Percentiles rank a stretch among this genome's conserved stretches.
phyloP scores from a whole-genome alignment of 164 flowering plant species.

The Chimonanthus salicifolius region DNA sequence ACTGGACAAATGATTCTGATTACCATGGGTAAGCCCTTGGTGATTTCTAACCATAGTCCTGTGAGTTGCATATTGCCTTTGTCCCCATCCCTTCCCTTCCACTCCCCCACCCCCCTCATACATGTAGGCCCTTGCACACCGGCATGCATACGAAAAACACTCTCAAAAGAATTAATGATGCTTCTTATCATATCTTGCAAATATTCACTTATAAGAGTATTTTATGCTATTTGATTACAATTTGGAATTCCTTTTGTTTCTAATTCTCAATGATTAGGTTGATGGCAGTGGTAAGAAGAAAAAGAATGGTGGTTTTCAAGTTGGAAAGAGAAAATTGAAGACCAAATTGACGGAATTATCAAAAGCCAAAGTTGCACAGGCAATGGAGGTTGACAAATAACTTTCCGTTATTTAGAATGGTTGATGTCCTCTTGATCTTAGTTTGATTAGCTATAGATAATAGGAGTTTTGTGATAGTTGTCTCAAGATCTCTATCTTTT shows the following conservation, averaged over 20 bases:
- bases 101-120: too few relatives aligned
- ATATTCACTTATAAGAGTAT: neutral
- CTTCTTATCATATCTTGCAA: neutral
- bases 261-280: slow-evolving; percentile 32
- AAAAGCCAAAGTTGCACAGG: slow-evolving; percentile 88
- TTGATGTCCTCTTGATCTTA: neutral
- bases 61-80: too few relatives aligned
- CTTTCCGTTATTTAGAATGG: slow-evolving; percentile 10
- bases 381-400: slow-evolving; percentile 89
- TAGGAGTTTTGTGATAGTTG: neutral
- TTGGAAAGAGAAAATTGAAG: slow-evolving; percentile 89
- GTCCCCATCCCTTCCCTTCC: neutral
- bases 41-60: too few relatives aligned
- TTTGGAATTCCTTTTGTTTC: neutral
- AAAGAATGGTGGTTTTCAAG: slow-evolving; percentile 70
- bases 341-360: slow-evolving; percentile 66
- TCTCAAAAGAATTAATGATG: too few relatives aligned
- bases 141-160: too few relatives aligned
- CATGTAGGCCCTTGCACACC: too few relatives aligned
- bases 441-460: neutral
- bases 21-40: neutral
- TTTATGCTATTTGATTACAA: neutral
- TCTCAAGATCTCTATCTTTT: neutral
- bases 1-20: neutral
- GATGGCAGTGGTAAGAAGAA: slow-evolving; percentile 63